A percentile compares a stretch with the other conserved stretches of the same genome.
phyloP scores from a whole-genome alignment of 805 yeast species.

The Suhomyces sp. region DNA sequence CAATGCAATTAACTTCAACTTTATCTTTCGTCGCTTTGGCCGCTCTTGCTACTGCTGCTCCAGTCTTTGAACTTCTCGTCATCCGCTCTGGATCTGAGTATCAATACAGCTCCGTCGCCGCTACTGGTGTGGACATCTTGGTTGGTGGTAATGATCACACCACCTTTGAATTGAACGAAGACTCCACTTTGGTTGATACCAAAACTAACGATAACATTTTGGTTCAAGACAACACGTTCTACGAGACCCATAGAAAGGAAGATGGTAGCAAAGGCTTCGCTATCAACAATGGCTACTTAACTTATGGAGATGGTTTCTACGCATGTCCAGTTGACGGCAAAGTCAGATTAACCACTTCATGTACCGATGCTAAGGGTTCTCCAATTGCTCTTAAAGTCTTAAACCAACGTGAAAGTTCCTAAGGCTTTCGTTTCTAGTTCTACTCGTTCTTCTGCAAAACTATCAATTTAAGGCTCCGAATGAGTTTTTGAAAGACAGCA shows the following conservation, averaged over 20 bases:
- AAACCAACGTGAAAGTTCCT: not conserved
- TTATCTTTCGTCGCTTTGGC: conserved; percentile 19
- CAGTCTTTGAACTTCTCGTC: conserved; percentile 17
- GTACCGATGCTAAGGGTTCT: conserved; percentile 8
- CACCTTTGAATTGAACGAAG: conserved; percentile 21
- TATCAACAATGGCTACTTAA: conserved; percentile 13
- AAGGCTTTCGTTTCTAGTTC: not conserved
- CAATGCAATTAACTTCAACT: conserved; percentile 14
- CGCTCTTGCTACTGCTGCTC: conserved; percentile 25
- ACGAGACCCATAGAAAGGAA: conserved; percentile 2
- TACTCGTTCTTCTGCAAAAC: not conserved
- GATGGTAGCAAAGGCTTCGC: conserved; percentile 8
- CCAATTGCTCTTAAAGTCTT: conserved; percentile 9
- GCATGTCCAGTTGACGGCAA: conserved; percentile 10
- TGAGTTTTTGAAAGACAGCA: not conserved
- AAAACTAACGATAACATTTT: conserved; percentile 15
- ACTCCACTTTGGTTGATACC: conserved; percentile 20
- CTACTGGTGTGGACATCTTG: conserved; percentile 7
- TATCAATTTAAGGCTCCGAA: not conserved
- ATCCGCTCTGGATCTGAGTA: conserved; percentile 25
- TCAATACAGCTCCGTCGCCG: conserved; percentile 17
- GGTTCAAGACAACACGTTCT: conserved; percentile 7
- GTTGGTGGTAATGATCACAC: conserved; percentile 8
- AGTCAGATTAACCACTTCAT: conserved; percentile 6
- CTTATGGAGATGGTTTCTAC: conserved; percentile 8